Conservation (phyloP, 176 grass and related monocot species). For the Raddia distichophylla region DNA sequence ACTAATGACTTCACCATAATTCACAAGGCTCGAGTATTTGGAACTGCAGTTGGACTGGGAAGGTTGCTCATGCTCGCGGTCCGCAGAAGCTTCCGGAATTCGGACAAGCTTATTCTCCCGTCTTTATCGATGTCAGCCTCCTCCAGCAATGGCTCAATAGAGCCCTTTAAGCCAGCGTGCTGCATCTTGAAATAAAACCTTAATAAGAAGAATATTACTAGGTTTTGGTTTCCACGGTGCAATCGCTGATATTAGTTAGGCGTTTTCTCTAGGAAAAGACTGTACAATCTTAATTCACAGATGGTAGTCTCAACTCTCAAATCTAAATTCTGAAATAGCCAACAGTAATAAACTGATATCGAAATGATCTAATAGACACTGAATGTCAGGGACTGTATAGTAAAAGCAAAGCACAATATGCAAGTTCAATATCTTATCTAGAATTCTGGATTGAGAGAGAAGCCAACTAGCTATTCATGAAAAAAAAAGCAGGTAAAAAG, state of each 20-base stretch:
- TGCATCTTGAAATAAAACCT: conserved; percentile 49
- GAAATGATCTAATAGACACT: not conserved
- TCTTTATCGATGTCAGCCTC: conserved; percentile 92
- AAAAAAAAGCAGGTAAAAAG: conserved; percentile 16
- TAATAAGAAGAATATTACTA: conserved; percentile 29
- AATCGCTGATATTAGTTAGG: not conserved
- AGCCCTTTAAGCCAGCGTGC: conserved; percentile 83
- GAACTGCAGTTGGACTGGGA: conserved; percentile 70
- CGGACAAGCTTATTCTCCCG: conserved; percentile 82
- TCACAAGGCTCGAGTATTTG: conserved; percentile 50
- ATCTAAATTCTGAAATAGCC: conserved; percentile 23
- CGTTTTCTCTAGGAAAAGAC: not conserved
- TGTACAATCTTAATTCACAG: not conserved
- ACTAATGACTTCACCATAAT: not conserved
- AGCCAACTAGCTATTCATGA: conserved; percentile 1
- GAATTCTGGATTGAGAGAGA: not conserved
- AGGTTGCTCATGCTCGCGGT: conserved; percentile 93
- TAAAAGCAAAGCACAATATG: not conserved
- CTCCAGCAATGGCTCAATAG: conserved; percentile 79
- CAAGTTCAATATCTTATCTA: conserved; percentile 6
- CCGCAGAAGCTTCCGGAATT: conserved; percentile 82
- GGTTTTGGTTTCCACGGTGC: not conserved
- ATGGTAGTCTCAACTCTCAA: not conserved
- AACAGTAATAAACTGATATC: not conserved
- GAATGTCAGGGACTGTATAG: not conserved